Evolutionary conservation across 495 filamentous ascomycete species (phyloP).

Genomic region (Penicillium paradoxum): DNA sequence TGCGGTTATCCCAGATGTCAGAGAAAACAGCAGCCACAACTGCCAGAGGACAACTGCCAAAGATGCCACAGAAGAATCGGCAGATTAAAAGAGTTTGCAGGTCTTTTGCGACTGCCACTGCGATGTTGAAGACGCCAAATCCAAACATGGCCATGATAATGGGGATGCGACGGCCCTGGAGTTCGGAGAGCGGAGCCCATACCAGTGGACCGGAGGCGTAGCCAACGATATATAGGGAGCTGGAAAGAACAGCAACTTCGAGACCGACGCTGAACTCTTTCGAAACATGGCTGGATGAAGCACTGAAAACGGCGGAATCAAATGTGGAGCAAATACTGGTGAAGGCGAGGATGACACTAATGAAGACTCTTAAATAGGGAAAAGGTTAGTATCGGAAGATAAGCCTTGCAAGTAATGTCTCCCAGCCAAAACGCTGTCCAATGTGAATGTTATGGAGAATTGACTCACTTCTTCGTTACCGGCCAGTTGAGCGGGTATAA

Average conservation of each 20-base stretch:
- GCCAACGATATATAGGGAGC: constrained; percentile 54
- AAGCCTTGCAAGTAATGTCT: not conserved
- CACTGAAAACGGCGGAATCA: constrained; percentile 33
- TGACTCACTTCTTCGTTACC: constrained; percentile 58
- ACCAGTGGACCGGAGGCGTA: constrained; percentile 57
- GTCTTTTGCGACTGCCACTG: constrained; percentile 56
- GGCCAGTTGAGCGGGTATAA: constrained; percentile 80
- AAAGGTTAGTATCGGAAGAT: not conserved
- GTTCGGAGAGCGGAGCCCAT: constrained; percentile 64
- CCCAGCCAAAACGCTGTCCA: not conserved
- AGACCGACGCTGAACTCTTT: constrained; percentile 45
- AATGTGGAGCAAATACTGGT: constrained; percentile 40
- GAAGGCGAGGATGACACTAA: constrained; percentile 33
- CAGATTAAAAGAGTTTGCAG: constrained; percentile 62
- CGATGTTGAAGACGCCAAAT: constrained; percentile 56
- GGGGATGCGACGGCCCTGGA: constrained; percentile 53
- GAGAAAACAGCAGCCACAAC: constrained; percentile 87
- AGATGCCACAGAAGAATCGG: constrained; percentile 65
- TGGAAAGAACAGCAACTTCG: constrained; percentile 52
- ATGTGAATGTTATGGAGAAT: not conserved
- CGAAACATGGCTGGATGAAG: constrained; percentile 16
- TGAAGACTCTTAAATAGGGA: constrained; percentile 15
- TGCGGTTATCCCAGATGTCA: constrained; percentile 80
- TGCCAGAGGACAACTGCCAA: constrained; percentile 65
- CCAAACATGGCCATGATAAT: constrained; percentile 50